phyloP scores from a whole-genome alignment of 139 green algal species.

The Chlamydomonas incerta region DNA sequence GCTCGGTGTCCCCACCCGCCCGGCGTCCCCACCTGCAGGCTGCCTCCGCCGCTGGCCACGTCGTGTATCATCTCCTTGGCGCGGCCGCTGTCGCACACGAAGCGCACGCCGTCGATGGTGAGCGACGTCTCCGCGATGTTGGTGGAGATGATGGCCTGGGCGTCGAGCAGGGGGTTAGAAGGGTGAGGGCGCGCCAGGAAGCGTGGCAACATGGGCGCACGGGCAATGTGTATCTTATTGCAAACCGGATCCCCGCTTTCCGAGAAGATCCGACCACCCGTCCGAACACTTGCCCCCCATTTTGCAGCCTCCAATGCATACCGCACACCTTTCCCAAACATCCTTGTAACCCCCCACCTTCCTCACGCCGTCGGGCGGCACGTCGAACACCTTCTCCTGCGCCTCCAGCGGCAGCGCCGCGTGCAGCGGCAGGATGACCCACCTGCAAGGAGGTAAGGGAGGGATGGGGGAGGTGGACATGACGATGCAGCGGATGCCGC shows the following conservation, averaged over 20 bases:
- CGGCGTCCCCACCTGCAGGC: conserved; percentile 46
- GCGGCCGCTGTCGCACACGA: conserved; percentile 57
- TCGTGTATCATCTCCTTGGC: conserved; percentile 66
- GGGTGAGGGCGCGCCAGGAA: too few species aligned
- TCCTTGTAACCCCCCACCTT: conserved; percentile 50
- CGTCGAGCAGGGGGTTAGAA: too few species aligned
- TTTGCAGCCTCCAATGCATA: too few species aligned
- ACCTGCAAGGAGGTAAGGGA: conserved; percentile 1
- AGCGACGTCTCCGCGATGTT: conserved; percentile 93
- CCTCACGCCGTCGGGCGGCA: conserved; percentile 54
- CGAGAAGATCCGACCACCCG: too few species aligned
- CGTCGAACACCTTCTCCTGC: conserved; percentile 62
- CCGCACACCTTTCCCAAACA: too few species aligned
- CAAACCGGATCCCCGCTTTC: too few species aligned
- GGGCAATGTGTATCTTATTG: too few species aligned
- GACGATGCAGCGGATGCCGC: too few species aligned
- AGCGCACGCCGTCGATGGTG: conserved; percentile 77
- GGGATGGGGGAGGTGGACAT: neutral
- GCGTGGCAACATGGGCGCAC: too few species aligned
- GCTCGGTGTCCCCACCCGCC: neutral
- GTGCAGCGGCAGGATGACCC: conserved; percentile 51
- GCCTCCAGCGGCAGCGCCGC: conserved; percentile 43
- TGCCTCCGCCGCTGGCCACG: conserved; percentile 42
- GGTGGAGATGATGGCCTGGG: conserved; percentile 80
- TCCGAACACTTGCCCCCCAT: too few species aligned